Percentiles rank a stretch among this genome's conserved stretches.
These are phyloP conservation scores for Ammopiptanthus mongolicus DNA, from an alignment of 306 rosid genomes.

Conservation along the genomic window DNA sequence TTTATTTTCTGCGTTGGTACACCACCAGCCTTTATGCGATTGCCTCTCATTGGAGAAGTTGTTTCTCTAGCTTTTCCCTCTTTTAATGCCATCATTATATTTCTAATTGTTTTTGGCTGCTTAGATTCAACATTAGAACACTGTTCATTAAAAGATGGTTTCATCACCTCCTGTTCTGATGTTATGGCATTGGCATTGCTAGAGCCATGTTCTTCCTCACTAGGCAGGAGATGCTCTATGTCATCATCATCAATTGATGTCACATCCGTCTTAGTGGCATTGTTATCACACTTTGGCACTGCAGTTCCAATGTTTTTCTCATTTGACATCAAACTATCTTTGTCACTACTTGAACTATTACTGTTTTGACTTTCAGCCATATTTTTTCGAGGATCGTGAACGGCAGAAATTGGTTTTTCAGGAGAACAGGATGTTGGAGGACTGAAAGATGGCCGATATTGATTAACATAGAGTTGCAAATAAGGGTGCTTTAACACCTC, in stretches of 20 bases:
- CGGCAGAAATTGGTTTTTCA: slow-evolving; percentile 48
- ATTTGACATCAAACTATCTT: slow-evolving; percentile 69
- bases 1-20: slow-evolving; percentile 43
- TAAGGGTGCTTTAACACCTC: slow-evolving; percentile 94
- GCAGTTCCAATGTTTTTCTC: slow-evolving; percentile 51
- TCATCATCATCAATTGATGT: slow-evolving; percentile 59
- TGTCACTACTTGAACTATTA: slow-evolving; percentile 80
- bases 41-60: slow-evolving; percentile 81
- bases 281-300: slow-evolving; percentile 36
- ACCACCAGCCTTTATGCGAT: slow-evolving; percentile 45
- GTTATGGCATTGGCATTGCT: slow-evolving; percentile 34
- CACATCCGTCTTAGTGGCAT: slow-evolving; percentile 49
- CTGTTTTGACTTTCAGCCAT: slow-evolving; percentile 94
- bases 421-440: slow-evolving; percentile 51
- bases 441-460: slow-evolving; percentile 64
- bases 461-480: slow-evolving; percentile 86
- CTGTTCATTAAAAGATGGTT: slow-evolving; percentile 44
- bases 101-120: slow-evolving; percentile 74
- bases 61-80: slow-evolving; percentile 81
- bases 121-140: slow-evolving; percentile 50
- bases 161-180: slow-evolving; percentile 40
- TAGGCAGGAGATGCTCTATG: slow-evolving; percentile 45
- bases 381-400: slow-evolving; percentile 44
- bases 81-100: slow-evolving; percentile 79
- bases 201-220: slow-evolving; percentile 45